Evolutionary conservation across 164 flowering plant genomes (phyloP), one percentile per base, ranked within the genome.

Genomic region (Berberis vulgaris): DNA sequence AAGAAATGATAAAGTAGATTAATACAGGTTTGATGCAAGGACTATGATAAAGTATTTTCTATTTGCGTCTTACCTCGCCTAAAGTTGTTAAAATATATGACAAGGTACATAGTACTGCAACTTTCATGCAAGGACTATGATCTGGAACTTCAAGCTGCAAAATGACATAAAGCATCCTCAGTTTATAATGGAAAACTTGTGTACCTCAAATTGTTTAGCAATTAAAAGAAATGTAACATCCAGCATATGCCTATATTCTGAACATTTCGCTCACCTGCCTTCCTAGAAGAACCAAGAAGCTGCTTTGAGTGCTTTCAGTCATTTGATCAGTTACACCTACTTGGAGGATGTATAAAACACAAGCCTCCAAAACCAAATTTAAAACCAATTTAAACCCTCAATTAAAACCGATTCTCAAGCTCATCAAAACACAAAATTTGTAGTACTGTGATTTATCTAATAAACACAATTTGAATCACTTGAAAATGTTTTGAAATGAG

Each of bases 311-410:
- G 60, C 90, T 83, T 77, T 94, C 99, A 10, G 78, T 84, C 99
- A 94, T 91, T 70, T 89, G 97, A 81, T 94, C 96, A 58, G 81
- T 84, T 47, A 91, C 73, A 65, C 99, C 99, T 45, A 94, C 94
- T 38, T 96, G 88, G 63, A 94, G 83, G 55, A 94, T 84, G 54
- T 91, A 91, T 6, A 91, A 80, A 68, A 89, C 88, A 74, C 99
- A 94, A 50, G 99, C 99, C 99, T 94, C 78, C 73, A 82, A 67
- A 57, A 13, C 3, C 1, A 50, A 50, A 52, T 2, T 7, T 10
- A 52, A 11, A 10, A 26, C 26, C 26, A 26, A 26, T 26, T 26
- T 26, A 26, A 26, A n/a, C n/a, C n/a, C n/a, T n/a, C n/a, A n/a
- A n/a, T n/a, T n/a, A n/a, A n/a, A n/a, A 26, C 26, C 26, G 26